Base-by-base conservation (phyloP, 768 basidiomycete species). In the Strobilomyces echinocephalus region DNA sequence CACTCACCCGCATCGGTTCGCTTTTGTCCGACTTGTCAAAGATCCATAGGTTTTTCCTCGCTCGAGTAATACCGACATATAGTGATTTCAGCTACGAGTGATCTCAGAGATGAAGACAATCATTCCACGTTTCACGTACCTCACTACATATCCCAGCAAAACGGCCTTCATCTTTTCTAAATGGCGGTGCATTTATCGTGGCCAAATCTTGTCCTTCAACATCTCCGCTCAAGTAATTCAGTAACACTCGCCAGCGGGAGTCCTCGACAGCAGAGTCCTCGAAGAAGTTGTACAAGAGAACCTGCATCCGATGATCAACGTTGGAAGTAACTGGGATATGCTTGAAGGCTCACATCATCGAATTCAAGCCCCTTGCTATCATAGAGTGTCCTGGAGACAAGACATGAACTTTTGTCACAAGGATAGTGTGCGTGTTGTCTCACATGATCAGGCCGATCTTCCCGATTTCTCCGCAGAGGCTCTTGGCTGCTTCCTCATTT, bases 251-350 rank as follows among this genome's bases (percentile, higher is more conserved):
- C 87, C 87, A 88, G 43, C 82, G 81, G 0, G 78, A 67, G 1
- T 63, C 52, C 33, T 76, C 76, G 1, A 79, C 67, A 0, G 62
- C 58, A 0, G 88, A 89, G 58, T 86, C 84, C 28, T 80, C 76
- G 59, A 90, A 90, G 66, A 88, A 88, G 57, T 90, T 82, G 60
- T 83, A 88, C 12, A 90, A 60, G 4, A 90, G 72, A 6, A 90
- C 86, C 86, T 88, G 53, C 0, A 39, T 42, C 21, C 14, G n/a
- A 28, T 2, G 8, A 34, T 57, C 20, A 58, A 46, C 54, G 54
- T 0, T 31, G 2, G 24, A 18, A 2, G 20, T 3, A 6, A 3
- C n/a, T 11, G 1, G 7, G 16, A 46, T n/a, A 16, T 8, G 7
- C 8, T 7, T 10, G 4, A 4, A 30, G 10, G 7, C 61, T 55